These are phyloP conservation scores for Diplodia intermedia DNA, from an alignment of 2,329 filamentous ascomycete species.

Conservation along the genomic window DNA sequence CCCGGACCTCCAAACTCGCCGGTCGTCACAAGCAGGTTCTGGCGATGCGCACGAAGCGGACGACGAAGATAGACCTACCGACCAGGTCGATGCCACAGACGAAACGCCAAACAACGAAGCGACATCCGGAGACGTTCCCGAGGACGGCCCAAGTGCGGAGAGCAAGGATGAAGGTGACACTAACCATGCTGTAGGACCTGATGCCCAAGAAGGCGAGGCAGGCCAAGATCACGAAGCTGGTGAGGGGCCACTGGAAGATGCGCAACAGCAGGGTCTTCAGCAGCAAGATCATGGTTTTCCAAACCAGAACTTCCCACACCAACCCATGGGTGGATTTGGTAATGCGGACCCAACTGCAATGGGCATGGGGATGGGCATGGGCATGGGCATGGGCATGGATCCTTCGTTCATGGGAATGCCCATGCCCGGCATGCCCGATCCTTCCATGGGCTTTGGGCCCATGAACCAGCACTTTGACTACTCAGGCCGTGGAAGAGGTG, in stretches of 20 bases:
- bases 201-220: slow-evolving; percentile 45
- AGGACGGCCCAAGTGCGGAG: slow-evolving; percentile 36
- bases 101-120: slow-evolving; percentile 12
- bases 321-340: slow-evolving; percentile 25
- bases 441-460: slow-evolving; percentile 33
- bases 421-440: slow-evolving; percentile 39
- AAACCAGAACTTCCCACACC: slow-evolving; percentile 14
- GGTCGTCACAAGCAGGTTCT: slow-evolving; percentile 37
- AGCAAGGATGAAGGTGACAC: slow-evolving; percentile 34
- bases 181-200: slow-evolving; percentile 31
- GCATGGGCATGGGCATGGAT: slow-evolving; percentile 32
- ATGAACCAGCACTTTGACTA: slow-evolving; percentile 47
- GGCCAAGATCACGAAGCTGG: slow-evolving; percentile 34
- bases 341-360: slow-evolving; percentile 16
- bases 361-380: slow-evolving; percentile 30
- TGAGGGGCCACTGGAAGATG: background rate
- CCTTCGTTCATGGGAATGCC: slow-evolving; percentile 43
- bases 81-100: slow-evolving; percentile 18
- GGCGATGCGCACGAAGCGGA: slow-evolving; percentile 29
- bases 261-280: slow-evolving; percentile 8
- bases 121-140: slow-evolving; percentile 1
- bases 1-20: slow-evolving; percentile 38
- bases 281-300: slow-evolving; percentile 14
- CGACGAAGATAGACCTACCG: slow-evolving; percentile 14
- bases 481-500: slow-evolving; percentile 68